Conservation (phyloP, 805 yeast genomes). For the Isabelozyma heimii region DNA sequence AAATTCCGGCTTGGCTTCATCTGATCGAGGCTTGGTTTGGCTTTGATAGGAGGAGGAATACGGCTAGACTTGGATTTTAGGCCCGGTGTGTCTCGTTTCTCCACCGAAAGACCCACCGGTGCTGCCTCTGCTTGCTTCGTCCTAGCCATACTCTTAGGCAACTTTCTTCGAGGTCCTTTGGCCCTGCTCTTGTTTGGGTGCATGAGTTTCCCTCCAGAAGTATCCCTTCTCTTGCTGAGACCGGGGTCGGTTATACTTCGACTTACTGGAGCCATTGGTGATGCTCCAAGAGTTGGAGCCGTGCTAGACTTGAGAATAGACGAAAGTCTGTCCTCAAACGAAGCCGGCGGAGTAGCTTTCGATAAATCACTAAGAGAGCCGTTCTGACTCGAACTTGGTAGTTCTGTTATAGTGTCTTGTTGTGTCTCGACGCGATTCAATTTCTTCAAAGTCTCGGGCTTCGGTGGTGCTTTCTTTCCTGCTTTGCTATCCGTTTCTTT, state of each 20-base stretch:
- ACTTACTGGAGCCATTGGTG: conserved; percentile 1
- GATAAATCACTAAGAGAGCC: neutral
- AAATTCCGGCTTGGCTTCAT: conserved; percentile 22
- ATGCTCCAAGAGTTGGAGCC: conserved; percentile 12
- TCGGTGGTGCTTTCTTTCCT: neutral
- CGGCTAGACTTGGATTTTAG: conserved; percentile 11
- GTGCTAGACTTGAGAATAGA: conserved; percentile 27
- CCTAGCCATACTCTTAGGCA: conserved; percentile 29
- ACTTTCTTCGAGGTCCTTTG: conserved; percentile 51
- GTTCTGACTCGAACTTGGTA: neutral
- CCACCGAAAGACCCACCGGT: neutral
- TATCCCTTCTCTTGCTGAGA: conserved; percentile 10
- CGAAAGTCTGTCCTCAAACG: conserved; percentile 22
- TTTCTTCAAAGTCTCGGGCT: neutral
- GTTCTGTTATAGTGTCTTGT: neutral
- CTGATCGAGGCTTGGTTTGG: conserved; percentile 18
- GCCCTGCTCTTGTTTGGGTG: conserved; percentile 49
- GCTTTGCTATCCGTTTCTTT: neutral
- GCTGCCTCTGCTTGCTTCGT: neutral
- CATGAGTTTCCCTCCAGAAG: conserved; percentile 24
- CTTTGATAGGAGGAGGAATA: conserved; percentile 14
- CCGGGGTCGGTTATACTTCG: conserved; percentile 5
- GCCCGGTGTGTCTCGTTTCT: conserved; percentile 17
- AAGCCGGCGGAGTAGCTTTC: neutral
- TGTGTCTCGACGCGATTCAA: too few relatives aligned